Evolutionary conservation across 306 rosid genomes (phyloP).

Genomic region (Pyrus betulifolia): DNA sequence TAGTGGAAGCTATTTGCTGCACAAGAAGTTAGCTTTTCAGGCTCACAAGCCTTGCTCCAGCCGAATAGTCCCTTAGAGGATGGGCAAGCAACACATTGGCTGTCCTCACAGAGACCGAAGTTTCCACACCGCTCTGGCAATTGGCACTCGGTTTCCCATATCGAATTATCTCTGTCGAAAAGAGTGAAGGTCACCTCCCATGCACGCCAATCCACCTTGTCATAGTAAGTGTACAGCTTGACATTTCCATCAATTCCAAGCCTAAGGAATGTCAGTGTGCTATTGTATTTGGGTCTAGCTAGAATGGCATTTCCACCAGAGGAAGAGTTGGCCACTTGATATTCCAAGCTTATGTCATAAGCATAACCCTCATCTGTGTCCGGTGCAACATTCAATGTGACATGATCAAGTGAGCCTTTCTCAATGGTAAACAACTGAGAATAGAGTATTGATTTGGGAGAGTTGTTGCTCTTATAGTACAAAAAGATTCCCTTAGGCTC

Average conservation of each 20-base stretch:
- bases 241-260: slow-evolving; percentile 59
- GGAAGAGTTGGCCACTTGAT: slow-evolving; percentile 7
- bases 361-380: slow-evolving; percentile 3
- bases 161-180: slow-evolving; percentile 29
- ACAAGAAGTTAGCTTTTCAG: slow-evolving; percentile 34
- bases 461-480: slow-evolving; percentile 27
- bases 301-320: background rate
- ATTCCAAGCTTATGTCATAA: slow-evolving; percentile 18
- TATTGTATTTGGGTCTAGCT: slow-evolving; percentile 42
- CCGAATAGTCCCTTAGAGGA: slow-evolving; percentile 39
- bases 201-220: slow-evolving; percentile 32
- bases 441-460: slow-evolving; percentile 35
- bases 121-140: slow-evolving; percentile 46
- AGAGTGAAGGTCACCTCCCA: slow-evolving; percentile 41
- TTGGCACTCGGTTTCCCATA: slow-evolving; percentile 45
- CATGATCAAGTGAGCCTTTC: background rate
- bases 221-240: slow-evolving; percentile 34
- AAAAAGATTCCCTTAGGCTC: slow-evolving; percentile 10
- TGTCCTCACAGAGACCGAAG: slow-evolving; percentile 57
- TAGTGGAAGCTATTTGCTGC: slow-evolving; percentile 33
- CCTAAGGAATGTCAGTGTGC: slow-evolving; percentile 39
- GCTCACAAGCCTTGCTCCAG: slow-evolving; percentile 47
- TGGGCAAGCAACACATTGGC: slow-evolving; percentile 66
- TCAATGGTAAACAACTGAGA: background rate
- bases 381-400: slow-evolving; percentile 14